Base-by-base conservation (phyloP, 2,329 filamentous ascomycete species). In the Xylariomycetidae sp. region DNA sequence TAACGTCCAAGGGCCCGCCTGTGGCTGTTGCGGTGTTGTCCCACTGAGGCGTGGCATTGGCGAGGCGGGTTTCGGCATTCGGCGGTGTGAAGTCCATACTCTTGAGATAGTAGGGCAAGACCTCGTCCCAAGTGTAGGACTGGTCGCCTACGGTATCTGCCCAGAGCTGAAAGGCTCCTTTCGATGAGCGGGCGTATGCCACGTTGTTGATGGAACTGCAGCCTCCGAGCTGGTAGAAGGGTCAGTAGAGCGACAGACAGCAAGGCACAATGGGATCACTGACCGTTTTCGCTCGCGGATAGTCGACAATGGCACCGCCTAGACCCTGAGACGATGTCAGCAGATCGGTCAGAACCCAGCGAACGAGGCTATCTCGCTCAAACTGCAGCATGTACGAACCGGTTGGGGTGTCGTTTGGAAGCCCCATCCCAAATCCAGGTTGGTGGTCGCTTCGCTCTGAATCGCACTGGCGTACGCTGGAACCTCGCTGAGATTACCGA, bases 1-100 rank as follows among this genome's bases (percentile, higher is more conserved):
- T 59, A 2, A 68, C 59, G 16, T 65, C 54, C 1, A 70, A 39
- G 1, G 66, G 64, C 1, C 56, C 57, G 4, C 52, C 54, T 3
- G 25, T 35, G 19, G 50, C 48, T 24, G 63, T 64, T 3, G 49
- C 48, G 4, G 48, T 48, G 7, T 46, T 33, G 14, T 56, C 48
- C 32, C 53, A 57, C 10, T 36, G 20, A 4, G 47, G 37, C 3
- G 47, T 48, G 6, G 54, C 50, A 37, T 59, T 58, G 22, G 40
- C 35, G 6, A 40, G 40, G 23, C 53, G 46, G 8, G 31, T 37
- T n/a, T 38, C 35, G 29, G 42, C 34, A 27, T 45, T 47, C 2
- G 48, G 47, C 7, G 47, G 42, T 12, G 42, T 44, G 24, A 54
- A 54, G 20, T 44, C 40, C 3, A 43, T 34, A 22, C 44, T 48